Evolutionary conservation across 495 filamentous ascomycete species (phyloP).

Genomic region (Usnea hakonensis): DNA sequence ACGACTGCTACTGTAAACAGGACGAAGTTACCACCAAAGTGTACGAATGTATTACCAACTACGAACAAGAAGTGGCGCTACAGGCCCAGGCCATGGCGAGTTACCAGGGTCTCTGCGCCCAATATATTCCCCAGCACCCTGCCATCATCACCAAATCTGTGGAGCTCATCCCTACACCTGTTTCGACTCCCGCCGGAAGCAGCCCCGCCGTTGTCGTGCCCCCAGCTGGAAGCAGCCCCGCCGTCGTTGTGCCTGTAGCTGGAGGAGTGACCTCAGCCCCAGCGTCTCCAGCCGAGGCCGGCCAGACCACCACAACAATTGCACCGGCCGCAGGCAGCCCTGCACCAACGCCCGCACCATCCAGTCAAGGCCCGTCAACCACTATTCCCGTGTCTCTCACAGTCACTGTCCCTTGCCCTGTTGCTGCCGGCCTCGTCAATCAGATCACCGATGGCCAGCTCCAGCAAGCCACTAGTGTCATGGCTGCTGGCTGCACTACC

Average conservation of each 20-base stretch:
- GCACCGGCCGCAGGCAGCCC: slow-evolving; percentile 33
- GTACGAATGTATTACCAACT: slow-evolving; percentile 71
- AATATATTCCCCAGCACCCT: slow-evolving; percentile 67
- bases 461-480: slow-evolving; percentile 7
- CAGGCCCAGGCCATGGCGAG: slow-evolving; percentile 66
- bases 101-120: slow-evolving; percentile 86
- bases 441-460: slow-evolving; percentile 20
- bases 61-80: slow-evolving; percentile 58
- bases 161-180: slow-evolving; percentile 44
- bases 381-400: slow-evolving; percentile 48
- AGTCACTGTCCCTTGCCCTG: slow-evolving; percentile 49
- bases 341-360: slow-evolving; percentile 25
- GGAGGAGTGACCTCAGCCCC: slow-evolving; percentile 21
- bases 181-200: slow-evolving; percentile 13
- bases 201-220: slow-evolving; percentile 18
- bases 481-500: slow-evolving; percentile 47
- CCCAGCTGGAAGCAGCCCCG: slow-evolving; percentile 9
- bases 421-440: slow-evolving; percentile 8
- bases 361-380: slow-evolving; percentile 38
- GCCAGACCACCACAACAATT: slow-evolving; percentile 16
- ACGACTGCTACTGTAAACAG: slow-evolving; percentile 80
- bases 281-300: slow-evolving; percentile 38
- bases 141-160: slow-evolving; percentile 68
- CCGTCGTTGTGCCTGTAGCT: slow-evolving; percentile 30
- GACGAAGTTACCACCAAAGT: slow-evolving; percentile 68